phyloP scores from a whole-genome alignment of 2,329 filamentous ascomycete species.

The Botrytis elliptica region DNA sequence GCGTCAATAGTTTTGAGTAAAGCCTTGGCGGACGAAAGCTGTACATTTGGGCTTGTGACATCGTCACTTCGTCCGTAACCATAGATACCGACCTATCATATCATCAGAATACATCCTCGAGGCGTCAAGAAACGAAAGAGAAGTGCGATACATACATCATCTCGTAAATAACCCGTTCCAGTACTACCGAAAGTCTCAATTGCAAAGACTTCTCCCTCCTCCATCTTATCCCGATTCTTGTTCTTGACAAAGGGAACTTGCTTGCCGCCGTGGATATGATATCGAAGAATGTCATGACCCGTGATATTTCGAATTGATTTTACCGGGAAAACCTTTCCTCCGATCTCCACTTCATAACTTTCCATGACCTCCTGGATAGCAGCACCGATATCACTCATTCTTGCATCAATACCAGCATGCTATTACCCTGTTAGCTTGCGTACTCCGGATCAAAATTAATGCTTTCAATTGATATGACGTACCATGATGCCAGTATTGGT shows the following conservation, averaged over 20 bases:
- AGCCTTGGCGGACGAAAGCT: slow-evolving; percentile 53
- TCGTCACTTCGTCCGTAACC: slow-evolving; percentile 49
- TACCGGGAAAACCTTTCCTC: slow-evolving; percentile 49
- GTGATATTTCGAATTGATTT: slow-evolving; percentile 53
- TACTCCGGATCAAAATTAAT: background rate
- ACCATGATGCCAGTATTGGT: slow-evolving; percentile 57
- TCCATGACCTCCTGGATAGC: slow-evolving; percentile 61
- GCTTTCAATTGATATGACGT: background rate
- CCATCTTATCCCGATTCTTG: slow-evolving; percentile 52
- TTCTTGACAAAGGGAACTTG: slow-evolving; percentile 55
- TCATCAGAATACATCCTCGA: slow-evolving; percentile 22
- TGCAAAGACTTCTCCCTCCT: slow-evolving; percentile 57
- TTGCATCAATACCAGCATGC: slow-evolving; percentile 54
- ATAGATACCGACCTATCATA: slow-evolving; percentile 48
- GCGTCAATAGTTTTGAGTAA: slow-evolving; percentile 58
- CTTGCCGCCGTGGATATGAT: slow-evolving; percentile 57
- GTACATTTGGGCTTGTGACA: slow-evolving; percentile 42
- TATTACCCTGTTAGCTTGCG: slow-evolving; percentile 17
- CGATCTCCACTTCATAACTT: slow-evolving; percentile 56
- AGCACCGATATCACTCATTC: slow-evolving; percentile 53
- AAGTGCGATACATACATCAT: slow-evolving; percentile 43
- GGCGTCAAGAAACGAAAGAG: slow-evolving; percentile 1
- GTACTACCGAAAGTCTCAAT: slow-evolving; percentile 59
- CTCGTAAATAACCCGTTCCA: slow-evolving; percentile 48
- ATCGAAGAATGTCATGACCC: slow-evolving; percentile 54